Evolutionary conservation across 169 alveolate genomes (phyloP).

Genomic region (Plasmodium sp.): DNA sequence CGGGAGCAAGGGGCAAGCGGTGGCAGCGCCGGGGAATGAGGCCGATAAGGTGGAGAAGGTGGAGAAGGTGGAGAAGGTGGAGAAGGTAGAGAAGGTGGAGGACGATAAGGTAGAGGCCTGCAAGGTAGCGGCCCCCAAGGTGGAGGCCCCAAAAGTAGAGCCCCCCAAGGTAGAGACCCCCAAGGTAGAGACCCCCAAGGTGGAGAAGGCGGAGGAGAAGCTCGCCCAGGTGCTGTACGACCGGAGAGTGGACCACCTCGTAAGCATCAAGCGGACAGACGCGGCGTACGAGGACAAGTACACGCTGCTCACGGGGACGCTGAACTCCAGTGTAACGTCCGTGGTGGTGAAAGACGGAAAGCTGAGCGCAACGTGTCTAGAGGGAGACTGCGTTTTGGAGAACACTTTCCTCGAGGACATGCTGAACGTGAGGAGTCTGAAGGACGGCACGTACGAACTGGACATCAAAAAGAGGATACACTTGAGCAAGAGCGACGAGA

Average conservation of each 20-base stretch:
- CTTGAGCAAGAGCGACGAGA: background rate
- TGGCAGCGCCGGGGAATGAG: background rate
- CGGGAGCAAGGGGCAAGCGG: background rate
- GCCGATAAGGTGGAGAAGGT: background rate
- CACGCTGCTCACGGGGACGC: background rate
- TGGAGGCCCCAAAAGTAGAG: background rate
- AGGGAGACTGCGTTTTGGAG: slow-evolving; percentile 1
- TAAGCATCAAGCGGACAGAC: slow-evolving; percentile 2
- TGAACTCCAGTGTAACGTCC: background rate
- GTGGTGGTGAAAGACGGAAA: slow-evolving; percentile 9
- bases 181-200: background rate
- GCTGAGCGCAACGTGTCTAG: background rate
- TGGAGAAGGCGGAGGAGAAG: background rate
- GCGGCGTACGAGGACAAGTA: slow-evolving; percentile 1
- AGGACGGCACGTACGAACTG: slow-evolving; percentile 19
- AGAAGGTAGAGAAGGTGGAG: too few relatives aligned
- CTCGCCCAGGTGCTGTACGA: background rate
- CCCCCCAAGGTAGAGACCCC: background rate
- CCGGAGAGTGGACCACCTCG: background rate
- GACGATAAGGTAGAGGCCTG: too few relatives aligned
- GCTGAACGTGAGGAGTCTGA: background rate
- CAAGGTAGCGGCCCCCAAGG: too few relatives aligned
- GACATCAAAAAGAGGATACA: slow-evolving; percentile 8
- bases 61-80: background rate
- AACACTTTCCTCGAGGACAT: background rate